These are phyloP conservation scores for Drechslerella coelobrocha DNA, from an alignment of 2,329 filamentous ascomycete species.

Conservation along the genomic window DNA sequence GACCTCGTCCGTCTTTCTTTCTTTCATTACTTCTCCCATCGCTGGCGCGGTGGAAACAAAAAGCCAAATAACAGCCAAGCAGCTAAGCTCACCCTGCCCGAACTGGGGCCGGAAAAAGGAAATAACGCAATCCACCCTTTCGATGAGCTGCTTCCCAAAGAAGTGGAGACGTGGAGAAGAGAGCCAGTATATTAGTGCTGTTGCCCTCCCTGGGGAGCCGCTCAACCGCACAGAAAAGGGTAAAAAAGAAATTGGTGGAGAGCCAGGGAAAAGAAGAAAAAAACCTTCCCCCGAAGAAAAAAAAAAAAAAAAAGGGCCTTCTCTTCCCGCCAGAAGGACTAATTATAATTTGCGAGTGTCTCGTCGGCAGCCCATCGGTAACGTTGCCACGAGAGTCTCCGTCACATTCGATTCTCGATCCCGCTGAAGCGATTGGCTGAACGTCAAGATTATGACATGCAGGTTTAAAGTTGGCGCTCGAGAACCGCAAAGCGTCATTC, in stretches of 20 bases:
- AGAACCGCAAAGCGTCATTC: background rate
- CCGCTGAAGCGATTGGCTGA: background rate
- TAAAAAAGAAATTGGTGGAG: background rate
- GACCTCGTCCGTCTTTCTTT: background rate
- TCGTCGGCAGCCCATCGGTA: background rate
- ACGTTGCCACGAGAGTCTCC: too few species aligned
- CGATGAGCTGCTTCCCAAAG: conserved; percentile 42
- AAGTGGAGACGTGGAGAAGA: conserved; percentile 40
- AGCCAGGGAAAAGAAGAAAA: background rate
- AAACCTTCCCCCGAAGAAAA: background rate
- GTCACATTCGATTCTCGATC: background rate
- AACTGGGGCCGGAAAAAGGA: conserved; percentile 38
- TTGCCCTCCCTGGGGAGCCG: conserved; percentile 30
- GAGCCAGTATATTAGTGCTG: background rate
- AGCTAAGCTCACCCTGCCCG: conserved; percentile 19
- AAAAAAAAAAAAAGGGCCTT: background rate
- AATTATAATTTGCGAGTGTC: background rate
- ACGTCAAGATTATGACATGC: background rate
- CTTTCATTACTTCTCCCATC: background rate
- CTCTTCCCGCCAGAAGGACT: background rate
- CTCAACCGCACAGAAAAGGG: conserved; percentile 8
- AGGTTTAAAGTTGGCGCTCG: background rate
- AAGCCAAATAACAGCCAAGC: conserved; percentile 35
- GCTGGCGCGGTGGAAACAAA: background rate
- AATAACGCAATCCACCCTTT: conserved; percentile 48